A percentile compares a stretch with the other conserved stretches of the same genome.
Evolutionary conservation across 805 yeast genomes (phyloP).

Genomic region (Tetrapisispora fleetii): DNA sequence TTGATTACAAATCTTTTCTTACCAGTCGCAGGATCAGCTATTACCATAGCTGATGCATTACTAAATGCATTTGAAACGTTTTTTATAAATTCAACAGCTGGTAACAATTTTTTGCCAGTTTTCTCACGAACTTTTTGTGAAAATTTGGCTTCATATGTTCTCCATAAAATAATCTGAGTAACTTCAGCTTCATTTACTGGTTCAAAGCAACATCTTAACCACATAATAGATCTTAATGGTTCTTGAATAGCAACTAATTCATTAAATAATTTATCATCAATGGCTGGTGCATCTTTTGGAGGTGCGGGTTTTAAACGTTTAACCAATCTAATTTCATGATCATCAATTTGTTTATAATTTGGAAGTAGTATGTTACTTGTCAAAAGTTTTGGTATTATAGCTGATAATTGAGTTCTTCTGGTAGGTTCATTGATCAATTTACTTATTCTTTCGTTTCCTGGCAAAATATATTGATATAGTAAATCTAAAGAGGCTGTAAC

Average conservation of each 20-base stretch:
- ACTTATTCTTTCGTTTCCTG: slow-evolving; percentile 48
- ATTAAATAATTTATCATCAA: slow-evolving; percentile 46
- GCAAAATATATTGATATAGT: slow-evolving; percentile 65
- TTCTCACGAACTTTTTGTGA: slow-evolving; percentile 41
- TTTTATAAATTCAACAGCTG: slow-evolving; percentile 94
- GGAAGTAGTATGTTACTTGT: slow-evolving; percentile 36
- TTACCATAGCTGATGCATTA: slow-evolving; percentile 87
- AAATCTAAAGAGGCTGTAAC: slow-evolving; percentile 68
- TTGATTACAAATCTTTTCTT: slow-evolving; percentile 80
- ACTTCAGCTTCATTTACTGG: slow-evolving; percentile 73
- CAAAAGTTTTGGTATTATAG: slow-evolving; percentile 54
- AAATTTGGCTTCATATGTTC: slow-evolving; percentile 83
- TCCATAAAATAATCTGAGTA: slow-evolving; percentile 93
- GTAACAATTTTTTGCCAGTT: slow-evolving; percentile 54
- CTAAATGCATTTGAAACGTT: slow-evolving; percentile 86
- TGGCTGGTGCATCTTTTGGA: slow-evolving; percentile 56
- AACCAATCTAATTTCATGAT: slow-evolving; percentile 31
- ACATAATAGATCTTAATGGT: slow-evolving; percentile 83
- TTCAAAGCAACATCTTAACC: slow-evolving; percentile 89
- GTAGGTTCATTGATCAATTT: slow-evolving; percentile 39
- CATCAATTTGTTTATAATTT: slow-evolving; percentile 24
- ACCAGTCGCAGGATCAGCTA: slow-evolving; percentile 51
- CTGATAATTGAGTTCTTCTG: slow-evolving; percentile 43
- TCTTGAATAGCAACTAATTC: slow-evolving; percentile 61
- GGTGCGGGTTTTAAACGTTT: slow-evolving; percentile 52